Conservation (phyloP, 257 asterid genomes). For the Capsicum chinense region DNA sequence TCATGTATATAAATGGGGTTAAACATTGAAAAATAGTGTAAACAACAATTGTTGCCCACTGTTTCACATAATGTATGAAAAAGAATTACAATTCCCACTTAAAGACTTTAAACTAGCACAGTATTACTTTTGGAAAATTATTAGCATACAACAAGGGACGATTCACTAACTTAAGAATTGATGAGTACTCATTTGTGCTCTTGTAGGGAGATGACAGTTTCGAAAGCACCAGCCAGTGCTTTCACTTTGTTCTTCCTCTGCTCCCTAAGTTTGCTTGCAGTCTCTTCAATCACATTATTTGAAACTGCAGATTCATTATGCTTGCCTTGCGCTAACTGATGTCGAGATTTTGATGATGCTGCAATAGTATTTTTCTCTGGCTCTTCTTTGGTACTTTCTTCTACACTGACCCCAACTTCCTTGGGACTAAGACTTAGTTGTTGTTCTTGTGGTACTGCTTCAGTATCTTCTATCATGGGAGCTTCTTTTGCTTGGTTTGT, state of each 20-base stretch:
- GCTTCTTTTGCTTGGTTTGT: conserved; percentile 30
- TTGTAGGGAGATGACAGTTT: conserved; percentile 67
- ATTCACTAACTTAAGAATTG: background rate
- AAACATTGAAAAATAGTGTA: background rate
- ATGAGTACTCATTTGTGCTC: conserved; percentile 46
- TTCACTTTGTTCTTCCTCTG: conserved; percentile 73
- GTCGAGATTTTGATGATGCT: conserved; percentile 33
- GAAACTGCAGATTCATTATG: conserved; percentile 49
- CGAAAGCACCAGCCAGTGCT: conserved; percentile 89
- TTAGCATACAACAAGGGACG: conserved; percentile 1
- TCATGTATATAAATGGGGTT: background rate
- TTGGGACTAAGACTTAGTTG: background rate
- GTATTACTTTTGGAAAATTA: conserved; percentile 16
- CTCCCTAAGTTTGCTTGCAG: conserved; percentile 62
- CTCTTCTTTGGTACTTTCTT: conserved; percentile 30
- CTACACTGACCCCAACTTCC: background rate
- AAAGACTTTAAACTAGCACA: background rate
- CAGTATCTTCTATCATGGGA: background rate
- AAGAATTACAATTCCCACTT: background rate
- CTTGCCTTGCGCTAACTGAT: conserved; percentile 45
- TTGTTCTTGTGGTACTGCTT: too few species aligned
- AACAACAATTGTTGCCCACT: background rate
- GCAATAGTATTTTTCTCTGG: conserved; percentile 27
- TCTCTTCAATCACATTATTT: conserved; percentile 73
- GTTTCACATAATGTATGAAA: conserved; percentile 14